Evolutionary conservation across 352 stramenopile species (phyloP).

Genomic region (Phytophthora pluvialis): DNA sequence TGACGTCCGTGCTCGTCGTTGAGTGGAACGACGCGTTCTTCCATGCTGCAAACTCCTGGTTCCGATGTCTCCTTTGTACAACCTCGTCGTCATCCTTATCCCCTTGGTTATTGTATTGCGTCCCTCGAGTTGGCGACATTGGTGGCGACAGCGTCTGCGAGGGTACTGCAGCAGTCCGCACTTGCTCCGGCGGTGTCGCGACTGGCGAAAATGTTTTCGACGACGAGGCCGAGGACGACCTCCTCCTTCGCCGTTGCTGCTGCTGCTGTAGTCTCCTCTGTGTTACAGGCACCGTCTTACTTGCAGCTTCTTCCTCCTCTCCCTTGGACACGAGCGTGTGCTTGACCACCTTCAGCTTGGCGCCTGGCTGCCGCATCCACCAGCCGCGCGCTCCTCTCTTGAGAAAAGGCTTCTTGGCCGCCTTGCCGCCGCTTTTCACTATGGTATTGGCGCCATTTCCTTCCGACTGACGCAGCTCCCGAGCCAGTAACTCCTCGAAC

Average conservation of each 20-base stretch:
- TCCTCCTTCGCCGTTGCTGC: not conserved
- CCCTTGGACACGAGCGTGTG: conserved; percentile 66
- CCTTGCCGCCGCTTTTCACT: not conserved
- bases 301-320: conserved; percentile 25
- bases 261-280: conserved; percentile 3
- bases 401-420: conserved; percentile 65
- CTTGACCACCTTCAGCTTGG: conserved; percentile 61
- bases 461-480: conserved; percentile 58
- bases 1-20: conserved; percentile 55
- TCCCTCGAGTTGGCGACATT: conserved; percentile 25
- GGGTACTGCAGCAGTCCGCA: conserved; percentile 3
- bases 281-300: not conserved
- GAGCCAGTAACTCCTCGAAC: conserved; percentile 75
- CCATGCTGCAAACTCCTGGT: conserved; percentile 21
- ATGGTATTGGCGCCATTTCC: conserved; percentile 6
- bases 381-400: conserved; percentile 80
- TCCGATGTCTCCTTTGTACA: conserved; percentile 2
- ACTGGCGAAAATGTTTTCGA: conserved; percentile 26
- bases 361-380: conserved; percentile 77
- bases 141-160: conserved; percentile 27
- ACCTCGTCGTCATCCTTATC: not conserved
- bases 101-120: conserved; percentile 5
- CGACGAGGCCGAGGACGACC: conserved; percentile 11
- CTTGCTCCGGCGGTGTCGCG: conserved; percentile 12
- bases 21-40: conserved; percentile 39